phyloP scores from a whole-genome alignment of 306 rosid species.

The Cicer bijugum region DNA sequence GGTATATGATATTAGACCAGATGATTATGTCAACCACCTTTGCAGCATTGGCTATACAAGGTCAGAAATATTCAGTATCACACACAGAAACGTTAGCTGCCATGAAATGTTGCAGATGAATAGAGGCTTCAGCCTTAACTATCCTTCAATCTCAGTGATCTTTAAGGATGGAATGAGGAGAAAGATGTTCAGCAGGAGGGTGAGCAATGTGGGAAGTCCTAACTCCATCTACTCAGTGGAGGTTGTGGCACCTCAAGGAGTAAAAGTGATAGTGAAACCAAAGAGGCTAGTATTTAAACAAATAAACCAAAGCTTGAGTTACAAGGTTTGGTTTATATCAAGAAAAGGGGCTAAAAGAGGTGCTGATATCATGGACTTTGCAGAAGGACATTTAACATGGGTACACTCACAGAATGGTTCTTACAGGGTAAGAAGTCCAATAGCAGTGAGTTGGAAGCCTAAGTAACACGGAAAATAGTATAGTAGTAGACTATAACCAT shows the following conservation, averaged over 20 bases:
- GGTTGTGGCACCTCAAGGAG: constrained; percentile 70
- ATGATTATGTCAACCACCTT: constrained; percentile 71
- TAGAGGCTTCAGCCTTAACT: constrained; percentile 82
- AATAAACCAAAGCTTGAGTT: constrained; percentile 64
- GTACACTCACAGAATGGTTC: constrained; percentile 52
- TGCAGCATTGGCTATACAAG: constrained; percentile 79
- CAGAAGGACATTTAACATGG: constrained; percentile 86
- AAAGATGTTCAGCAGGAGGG: constrained; percentile 56
- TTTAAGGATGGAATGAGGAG: constrained; percentile 59
- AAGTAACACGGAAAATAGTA: constrained; percentile 20
- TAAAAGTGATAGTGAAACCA: constrained; percentile 75
- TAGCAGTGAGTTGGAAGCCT: constrained; percentile 77
- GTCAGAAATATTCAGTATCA: constrained; percentile 66
- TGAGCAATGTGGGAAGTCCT: constrained; percentile 78
- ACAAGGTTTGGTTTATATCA: constrained; percentile 65
- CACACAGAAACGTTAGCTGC: constrained; percentile 82
- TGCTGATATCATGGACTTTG: constrained; percentile 36
- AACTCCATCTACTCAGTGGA: constrained; percentile 75
- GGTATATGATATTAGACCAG: constrained; percentile 71
- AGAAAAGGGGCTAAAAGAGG: constrained; percentile 54
- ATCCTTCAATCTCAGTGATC: constrained; percentile 72
- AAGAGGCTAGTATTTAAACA: constrained; percentile 53
- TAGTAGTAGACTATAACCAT: not conserved
- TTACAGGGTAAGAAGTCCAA: constrained; percentile 80
- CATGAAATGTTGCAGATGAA: constrained; percentile 52